Evolutionary conservation across 768 basidiomycete species (phyloP), one percentile per base, ranked within the genome.

Genomic region (Coprinopsis cinerea): DNA sequence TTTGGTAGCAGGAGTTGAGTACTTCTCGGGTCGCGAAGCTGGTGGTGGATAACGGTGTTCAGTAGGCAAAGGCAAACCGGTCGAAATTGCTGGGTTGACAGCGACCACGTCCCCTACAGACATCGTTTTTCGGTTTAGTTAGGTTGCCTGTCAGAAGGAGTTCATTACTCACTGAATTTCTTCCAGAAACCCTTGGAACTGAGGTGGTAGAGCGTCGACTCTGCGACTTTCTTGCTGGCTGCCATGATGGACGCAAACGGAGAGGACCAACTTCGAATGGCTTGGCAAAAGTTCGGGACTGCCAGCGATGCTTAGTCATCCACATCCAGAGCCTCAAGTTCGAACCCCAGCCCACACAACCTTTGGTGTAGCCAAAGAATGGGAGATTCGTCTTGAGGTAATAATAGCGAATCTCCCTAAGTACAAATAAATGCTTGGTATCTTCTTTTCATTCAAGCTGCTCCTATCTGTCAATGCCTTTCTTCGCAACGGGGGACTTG

Each of bases 111-210:
- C 90, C 49, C 91, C 92, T 95, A 69, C 27, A 48, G 44, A 36
- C 42, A 42, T 55, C 2, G 35, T 18, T 1, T 13, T 7, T n/a
- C n/a, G n/a, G n/a, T n/a, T n/a, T n/a, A n/a, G n/a, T n/a, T n/a
- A n/a, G n/a, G n/a, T n/a, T n/a, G n/a, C n/a, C 28, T 15, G 13
- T 20, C 27, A 18, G 24, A 30, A 9, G 10, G 36, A 2, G 26
- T 7, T n/a, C 30, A 36, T 27, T 53, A 75, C 90, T 52, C 58
- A 92, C 92, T 82, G 62, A 96, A 92, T 73, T 88, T 92, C 81
- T 94, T 95, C 93, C 93, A 95, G 65, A 95, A 94, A 7, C 93
- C 92, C 67, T 85, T 83, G 22, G 88, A 84, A 59, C 79, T 81
- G 59, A 92, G 79, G 63, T 96, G 93, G 68, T 96, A 96, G 39